Evolutionary conservation across 2,329 filamentous ascomycete species (phyloP), one percentile per base, ranked within the genome.

Genomic region (Macrophomina pseudophaseolina): DNA sequence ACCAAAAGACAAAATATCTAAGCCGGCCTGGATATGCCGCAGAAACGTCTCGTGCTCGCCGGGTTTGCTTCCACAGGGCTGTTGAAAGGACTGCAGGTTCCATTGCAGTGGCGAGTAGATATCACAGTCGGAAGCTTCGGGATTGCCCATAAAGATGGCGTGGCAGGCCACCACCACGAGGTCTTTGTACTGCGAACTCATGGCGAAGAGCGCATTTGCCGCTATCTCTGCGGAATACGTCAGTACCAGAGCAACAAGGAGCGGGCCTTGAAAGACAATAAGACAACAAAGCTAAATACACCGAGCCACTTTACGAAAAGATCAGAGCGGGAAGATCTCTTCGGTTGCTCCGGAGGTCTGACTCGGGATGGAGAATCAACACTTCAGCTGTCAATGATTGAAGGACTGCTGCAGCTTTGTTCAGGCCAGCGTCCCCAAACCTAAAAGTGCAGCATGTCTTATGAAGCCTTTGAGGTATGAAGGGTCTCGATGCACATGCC

Each of bases 151-250:
- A 84, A 91, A 96, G 67, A 94, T 92, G 33, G 88, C 91, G 79
- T 97, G 93, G 76, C 93, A 94, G 81, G 92, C 95, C 60, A 96
- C 90, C 56, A 96, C 80, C 62, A 96, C 87, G 11, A 96, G 84
- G 70, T 91, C 73, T 14, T 76, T 73, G 18, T 66, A 66, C 51
- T 51, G 14, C n/a, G 54, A 46, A 23, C 54, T 40, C 46, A 30
- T 52, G 54, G 18, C 46, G 35, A 62, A 33, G 8, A 28, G 9
- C n/a, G 42, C 42, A 44, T 5, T 5, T 44, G 42, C 9, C 16
- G 16, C 16, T 5, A 6, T n/a, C 16, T 14, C 42, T 44, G 42
- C 8, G 16, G 16, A n/a, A 44, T 44, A n/a, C 12, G 12, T 44
- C 42, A 44, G 42, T 16, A 14, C 5, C 9, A 44, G 11, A 9